Conservation (phyloP, 495 filamentous ascomycete genomes). For the Neurospora cerealis region DNA sequence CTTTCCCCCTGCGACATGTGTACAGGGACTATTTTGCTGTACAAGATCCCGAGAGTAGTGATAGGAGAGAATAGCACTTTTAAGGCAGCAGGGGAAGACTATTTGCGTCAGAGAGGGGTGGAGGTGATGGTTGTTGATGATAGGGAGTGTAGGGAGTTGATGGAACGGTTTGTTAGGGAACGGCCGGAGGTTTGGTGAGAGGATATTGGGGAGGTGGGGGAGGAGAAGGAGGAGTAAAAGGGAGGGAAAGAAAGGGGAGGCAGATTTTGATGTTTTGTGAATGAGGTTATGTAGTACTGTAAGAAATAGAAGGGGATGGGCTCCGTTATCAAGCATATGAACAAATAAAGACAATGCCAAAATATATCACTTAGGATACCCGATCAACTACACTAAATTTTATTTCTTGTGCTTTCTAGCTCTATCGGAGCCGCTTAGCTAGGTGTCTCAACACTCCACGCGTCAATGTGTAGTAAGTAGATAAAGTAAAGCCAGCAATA, state of each 20-base stretch:
- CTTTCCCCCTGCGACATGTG: constrained; percentile 87
- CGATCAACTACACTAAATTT: not conserved
- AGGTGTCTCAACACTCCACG: not conserved
- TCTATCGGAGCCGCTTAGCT: not conserved
- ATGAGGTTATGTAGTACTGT: not conserved
- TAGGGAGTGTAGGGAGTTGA: constrained; percentile 57
- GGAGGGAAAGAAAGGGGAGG: not conserved
- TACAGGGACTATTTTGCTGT: constrained; percentile 69
- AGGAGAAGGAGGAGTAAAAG: not conserved
- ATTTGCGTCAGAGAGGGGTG: constrained; percentile 59
- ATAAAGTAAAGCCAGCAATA: not conserved
- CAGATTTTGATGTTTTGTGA: not conserved
- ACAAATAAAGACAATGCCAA: not conserved
- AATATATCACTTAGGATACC: not conserved
- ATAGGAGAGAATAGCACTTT: constrained; percentile 80
- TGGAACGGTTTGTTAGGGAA: constrained; percentile 67
- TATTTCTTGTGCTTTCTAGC: not conserved
- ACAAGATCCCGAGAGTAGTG: constrained; percentile 70
- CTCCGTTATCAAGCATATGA: not conserved
- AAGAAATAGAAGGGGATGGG: not conserved
- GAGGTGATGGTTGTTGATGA: constrained; percentile 67
- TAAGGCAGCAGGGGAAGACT: constrained; percentile 58
- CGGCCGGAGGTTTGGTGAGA: constrained; percentile 66
- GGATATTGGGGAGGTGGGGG: not conserved
- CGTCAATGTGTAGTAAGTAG: not conserved